phyloP scores from a whole-genome alignment of 2,329 filamentous ascomycete species.

The Penicillium nordicum region DNA sequence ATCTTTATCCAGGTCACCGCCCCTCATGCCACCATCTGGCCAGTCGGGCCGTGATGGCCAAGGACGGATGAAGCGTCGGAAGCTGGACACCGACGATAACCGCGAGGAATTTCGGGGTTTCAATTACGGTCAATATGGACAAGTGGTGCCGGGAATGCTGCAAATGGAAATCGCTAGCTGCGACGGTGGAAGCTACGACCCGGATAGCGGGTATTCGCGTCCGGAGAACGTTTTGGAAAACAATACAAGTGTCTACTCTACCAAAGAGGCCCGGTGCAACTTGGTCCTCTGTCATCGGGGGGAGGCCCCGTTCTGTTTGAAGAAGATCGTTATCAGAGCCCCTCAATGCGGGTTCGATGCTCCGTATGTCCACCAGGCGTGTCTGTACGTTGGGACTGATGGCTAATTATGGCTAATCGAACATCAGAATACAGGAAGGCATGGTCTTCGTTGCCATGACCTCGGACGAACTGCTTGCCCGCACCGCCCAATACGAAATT shows the following conservation, averaged over 20 bases:
- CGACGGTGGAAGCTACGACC: constrained; percentile 70
- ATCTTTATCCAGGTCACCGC: constrained; percentile 18
- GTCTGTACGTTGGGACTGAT: constrained; percentile 24
- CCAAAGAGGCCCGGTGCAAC: constrained; percentile 82
- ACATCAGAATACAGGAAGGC: constrained; percentile 74
- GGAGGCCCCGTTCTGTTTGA: constrained; percentile 73
- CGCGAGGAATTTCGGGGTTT: constrained; percentile 53
- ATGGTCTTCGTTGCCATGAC: constrained; percentile 90
- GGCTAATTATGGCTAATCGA: constrained; percentile 19
- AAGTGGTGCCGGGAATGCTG: constrained; percentile 76
- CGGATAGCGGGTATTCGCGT: constrained; percentile 54
- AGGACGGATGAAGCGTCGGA: constrained; percentile 62
- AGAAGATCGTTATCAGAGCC: constrained; percentile 83
- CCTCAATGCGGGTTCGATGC: constrained; percentile 77
- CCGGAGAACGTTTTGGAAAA: constrained; percentile 80
- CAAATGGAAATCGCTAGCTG: constrained; percentile 87
- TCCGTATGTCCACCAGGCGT: constrained; percentile 60
- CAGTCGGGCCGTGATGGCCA: constrained; percentile 37
- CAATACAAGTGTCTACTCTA: constrained; percentile 84
- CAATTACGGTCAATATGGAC: constrained; percentile 80
- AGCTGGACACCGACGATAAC: constrained; percentile 62
- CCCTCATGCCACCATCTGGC: constrained; percentile 25
- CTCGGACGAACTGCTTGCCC: constrained; percentile 67
- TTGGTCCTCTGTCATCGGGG: constrained; percentile 79
- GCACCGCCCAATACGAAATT: constrained; percentile 73